Conservation (phyloP, 768 basidiomycete genomes). For the Mycena crocata region DNA sequence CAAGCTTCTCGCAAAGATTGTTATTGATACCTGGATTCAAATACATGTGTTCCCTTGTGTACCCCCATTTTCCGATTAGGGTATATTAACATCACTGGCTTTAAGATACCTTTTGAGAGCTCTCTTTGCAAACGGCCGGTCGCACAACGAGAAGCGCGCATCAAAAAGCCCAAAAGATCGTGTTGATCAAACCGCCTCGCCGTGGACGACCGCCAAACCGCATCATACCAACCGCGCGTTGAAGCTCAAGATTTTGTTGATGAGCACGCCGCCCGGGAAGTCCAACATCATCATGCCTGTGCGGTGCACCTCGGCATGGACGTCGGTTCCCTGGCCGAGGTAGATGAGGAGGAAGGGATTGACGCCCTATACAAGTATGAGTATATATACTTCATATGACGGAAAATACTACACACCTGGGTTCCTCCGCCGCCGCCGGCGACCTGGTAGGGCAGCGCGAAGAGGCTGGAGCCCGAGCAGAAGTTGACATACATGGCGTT, state of each 20-base stretch:
- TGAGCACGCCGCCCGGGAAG: conserved; percentile 28
- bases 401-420: not conserved
- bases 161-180: no score
- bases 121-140: no score
- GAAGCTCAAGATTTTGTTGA: conserved; percentile 23
- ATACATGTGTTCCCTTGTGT: no score
- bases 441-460: conserved; percentile 23
- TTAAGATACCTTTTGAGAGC: no score
- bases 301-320: conserved; percentile 25
- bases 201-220: no score
- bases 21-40: no score
- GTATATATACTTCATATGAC: not conserved
- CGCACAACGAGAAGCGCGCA: no score
- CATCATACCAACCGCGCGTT: no score
- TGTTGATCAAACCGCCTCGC: no score
- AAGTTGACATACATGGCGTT: conserved; percentile 28
- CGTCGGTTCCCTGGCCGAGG: conserved; percentile 27
- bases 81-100: no score
- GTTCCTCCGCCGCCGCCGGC: conserved; percentile 20
- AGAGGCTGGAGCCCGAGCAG: conserved; percentile 19
- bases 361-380: conserved; percentile 8
- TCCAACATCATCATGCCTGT: conserved; percentile 27
- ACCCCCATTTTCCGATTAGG: no score
- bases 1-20: no score
- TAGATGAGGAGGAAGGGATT: conserved; percentile 32